Percentiles rank a stretch among this genome's conserved stretches.
Conservation (phyloP, 1,139 yeast species). For the Blastobotrys malaysiensis region DNA sequence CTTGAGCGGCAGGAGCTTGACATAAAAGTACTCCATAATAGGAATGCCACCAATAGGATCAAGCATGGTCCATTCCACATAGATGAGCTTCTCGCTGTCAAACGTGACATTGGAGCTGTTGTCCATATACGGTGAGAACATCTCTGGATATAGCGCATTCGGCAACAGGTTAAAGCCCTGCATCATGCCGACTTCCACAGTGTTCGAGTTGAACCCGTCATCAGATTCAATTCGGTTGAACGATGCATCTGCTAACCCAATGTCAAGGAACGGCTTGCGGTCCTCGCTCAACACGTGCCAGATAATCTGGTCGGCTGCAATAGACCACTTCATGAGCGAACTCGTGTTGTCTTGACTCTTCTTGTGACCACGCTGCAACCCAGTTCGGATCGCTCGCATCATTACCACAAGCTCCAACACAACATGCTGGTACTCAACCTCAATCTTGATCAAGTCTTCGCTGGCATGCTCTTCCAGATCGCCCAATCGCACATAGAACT, state of each 20-base stretch:
- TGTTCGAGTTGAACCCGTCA: constrained; percentile 60
- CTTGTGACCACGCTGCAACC: constrained; percentile 38
- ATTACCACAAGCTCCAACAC: constrained; percentile 56
- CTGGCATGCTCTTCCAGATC: constrained; percentile 33
- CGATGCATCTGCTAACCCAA: constrained; percentile 58
- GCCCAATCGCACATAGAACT: constrained; percentile 33
- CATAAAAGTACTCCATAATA: constrained; percentile 49
- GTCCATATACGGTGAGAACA: constrained; percentile 50
- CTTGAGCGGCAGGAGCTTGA: constrained; percentile 58
- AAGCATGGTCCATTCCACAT: constrained; percentile 64
- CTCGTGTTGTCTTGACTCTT: constrained; percentile 34
- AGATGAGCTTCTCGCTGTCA: constrained; percentile 39
- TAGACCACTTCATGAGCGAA: constrained; percentile 48
- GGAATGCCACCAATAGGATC: constrained; percentile 85
- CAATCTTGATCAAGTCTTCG: constrained; percentile 35
- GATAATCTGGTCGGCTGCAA: constrained; percentile 66
- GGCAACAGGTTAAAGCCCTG: constrained; percentile 66
- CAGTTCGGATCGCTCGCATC: constrained; percentile 60
- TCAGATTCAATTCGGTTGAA: constrained; percentile 57
- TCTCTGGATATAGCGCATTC: constrained; percentile 63
- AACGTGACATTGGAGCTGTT: constrained; percentile 14
- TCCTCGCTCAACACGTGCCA: constrained; percentile 63
- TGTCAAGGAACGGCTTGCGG: constrained; percentile 63
- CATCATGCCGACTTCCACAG: constrained; percentile 53
- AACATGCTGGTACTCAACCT: constrained; percentile 53